Evolutionary conservation across 2,329 filamentous ascomycete genomes (phyloP).

Genomic region (Aspergillus luchuensis): DNA sequence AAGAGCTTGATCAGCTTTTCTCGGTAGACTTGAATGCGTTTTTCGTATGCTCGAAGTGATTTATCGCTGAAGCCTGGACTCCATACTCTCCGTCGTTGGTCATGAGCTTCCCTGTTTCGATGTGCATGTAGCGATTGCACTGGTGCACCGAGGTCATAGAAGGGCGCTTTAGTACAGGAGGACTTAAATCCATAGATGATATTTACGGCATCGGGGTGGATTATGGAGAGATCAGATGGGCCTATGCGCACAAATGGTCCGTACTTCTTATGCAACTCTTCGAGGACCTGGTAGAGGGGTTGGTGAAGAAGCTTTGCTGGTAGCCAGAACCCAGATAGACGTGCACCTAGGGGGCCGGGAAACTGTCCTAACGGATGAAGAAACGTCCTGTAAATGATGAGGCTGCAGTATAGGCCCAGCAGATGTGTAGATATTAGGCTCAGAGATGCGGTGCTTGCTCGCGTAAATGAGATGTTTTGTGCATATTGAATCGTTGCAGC

Average conservation of each 20-base stretch:
- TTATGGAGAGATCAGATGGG: constrained; percentile 39
- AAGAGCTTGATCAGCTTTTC: constrained; percentile 38
- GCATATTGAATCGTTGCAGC: neutral
- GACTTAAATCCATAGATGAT: constrained; percentile 42
- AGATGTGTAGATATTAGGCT: constrained; percentile 7
- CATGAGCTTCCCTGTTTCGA: constrained; percentile 42
- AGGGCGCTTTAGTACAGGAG: constrained; percentile 44
- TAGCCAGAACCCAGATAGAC: constrained; percentile 34
- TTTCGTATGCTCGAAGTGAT: constrained; percentile 46
- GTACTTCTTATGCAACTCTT: constrained; percentile 36
- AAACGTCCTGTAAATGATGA: constrained; percentile 15
- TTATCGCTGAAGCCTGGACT: constrained; percentile 45
- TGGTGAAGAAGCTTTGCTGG: neutral
- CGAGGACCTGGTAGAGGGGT: constrained; percentile 16
- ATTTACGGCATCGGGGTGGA: constrained; percentile 40
- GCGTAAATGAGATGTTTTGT: neutral
- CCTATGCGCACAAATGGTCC: constrained; percentile 42
- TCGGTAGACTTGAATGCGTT: constrained; percentile 38
- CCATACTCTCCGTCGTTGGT: constrained; percentile 45
- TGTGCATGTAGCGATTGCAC: constrained; percentile 42
- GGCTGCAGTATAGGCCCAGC: constrained; percentile 12
- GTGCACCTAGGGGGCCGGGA: constrained; percentile 33
- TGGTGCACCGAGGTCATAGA: constrained; percentile 43
- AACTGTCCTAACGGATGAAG: constrained; percentile 19
- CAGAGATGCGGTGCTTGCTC: neutral